A percentile compares a stretch with the other conserved stretches of the same genome.
phyloP scores from a whole-genome alignment of 257 asterid species.

The Solanum ossicruentum region DNA sequence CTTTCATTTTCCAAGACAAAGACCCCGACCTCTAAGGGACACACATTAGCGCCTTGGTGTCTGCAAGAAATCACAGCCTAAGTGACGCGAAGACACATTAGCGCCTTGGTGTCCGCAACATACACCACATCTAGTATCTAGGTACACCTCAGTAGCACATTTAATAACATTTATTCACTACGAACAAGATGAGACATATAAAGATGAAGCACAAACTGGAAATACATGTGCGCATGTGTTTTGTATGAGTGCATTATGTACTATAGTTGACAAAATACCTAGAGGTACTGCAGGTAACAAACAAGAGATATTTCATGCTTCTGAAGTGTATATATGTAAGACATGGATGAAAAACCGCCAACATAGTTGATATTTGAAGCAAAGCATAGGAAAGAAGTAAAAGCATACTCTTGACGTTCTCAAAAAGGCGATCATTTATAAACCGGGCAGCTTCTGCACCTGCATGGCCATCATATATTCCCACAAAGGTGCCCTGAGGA shows the following conservation, averaged over 20 bases:
- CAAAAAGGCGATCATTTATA: slow-evolving; percentile 42
- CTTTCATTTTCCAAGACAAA: not conserved
- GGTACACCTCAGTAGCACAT: not conserved
- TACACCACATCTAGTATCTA: not conserved
- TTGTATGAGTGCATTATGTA: not conserved
- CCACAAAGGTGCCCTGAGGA: slow-evolving; percentile 75
- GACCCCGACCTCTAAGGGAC: not conserved
- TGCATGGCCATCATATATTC: slow-evolving; percentile 86
- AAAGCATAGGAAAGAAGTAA: not conserved
- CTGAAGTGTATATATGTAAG: not conserved
- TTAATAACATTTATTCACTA: not conserved
- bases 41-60: not conserved
- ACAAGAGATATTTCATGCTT: not conserved
- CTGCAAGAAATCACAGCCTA: not conserved
- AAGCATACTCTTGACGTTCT: slow-evolving; percentile 57
- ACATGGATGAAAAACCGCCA: not conserved
- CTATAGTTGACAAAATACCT: no score
- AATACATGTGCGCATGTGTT: not conserved
- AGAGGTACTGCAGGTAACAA: not conserved
- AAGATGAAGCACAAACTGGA: not conserved
- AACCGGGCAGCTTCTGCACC: slow-evolving; percentile 77
- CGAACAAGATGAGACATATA: not conserved
- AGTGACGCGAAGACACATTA: not conserved
- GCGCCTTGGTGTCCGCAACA: not conserved
- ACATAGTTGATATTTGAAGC: not conserved